Evolutionary conservation across 2,329 filamentous ascomycete species (phyloP).

Genomic region (Claviceps maximensis): DNA sequence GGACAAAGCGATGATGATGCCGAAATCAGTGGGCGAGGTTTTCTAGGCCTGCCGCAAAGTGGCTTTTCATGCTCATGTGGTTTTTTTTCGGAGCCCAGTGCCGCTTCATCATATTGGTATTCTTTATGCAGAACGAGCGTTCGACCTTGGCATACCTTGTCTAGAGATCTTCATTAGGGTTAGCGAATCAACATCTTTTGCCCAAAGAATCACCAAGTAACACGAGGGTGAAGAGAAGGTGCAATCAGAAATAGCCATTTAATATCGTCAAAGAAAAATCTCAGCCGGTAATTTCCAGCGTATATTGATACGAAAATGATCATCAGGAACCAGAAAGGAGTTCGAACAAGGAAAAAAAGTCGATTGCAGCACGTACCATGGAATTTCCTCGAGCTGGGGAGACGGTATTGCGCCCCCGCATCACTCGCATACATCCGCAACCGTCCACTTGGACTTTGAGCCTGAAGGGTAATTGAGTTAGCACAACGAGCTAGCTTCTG

Average conservation of each 20-base stretch:
- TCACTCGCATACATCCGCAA: background rate
- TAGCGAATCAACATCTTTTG: conserved; percentile 13
- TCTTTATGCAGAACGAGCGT: conserved; percentile 9
- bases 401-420: background rate
- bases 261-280: conserved; percentile 60
- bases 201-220: background rate
- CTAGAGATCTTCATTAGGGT: conserved; percentile 15
- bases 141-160: conserved; percentile 20
- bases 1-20: conserved; percentile 9
- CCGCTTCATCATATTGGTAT: conserved; percentile 66
- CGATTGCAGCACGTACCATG: background rate
- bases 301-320: conserved; percentile 55
- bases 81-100: conserved; percentile 90
- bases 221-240: conserved; percentile 6
- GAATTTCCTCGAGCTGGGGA: background rate
- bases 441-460: conserved; percentile 7
- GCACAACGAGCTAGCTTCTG: conserved; percentile 9
- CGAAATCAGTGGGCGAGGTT: conserved; percentile 91
- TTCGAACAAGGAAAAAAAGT: background rate
- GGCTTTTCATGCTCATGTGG: conserved; percentile 68
- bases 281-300: conserved; percentile 98
- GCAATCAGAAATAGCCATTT: conserved; percentile 76
- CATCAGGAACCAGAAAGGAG: conserved; percentile 28
- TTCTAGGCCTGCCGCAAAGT: conserved; percentile 98
- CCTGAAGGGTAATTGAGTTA: conserved; percentile 10